Percentiles rank a stretch among this genome's conserved stretches.
Evolutionary conservation across 2,329 filamentous ascomycete genomes (phyloP).

Genomic region (Alternaria gaisen): DNA sequence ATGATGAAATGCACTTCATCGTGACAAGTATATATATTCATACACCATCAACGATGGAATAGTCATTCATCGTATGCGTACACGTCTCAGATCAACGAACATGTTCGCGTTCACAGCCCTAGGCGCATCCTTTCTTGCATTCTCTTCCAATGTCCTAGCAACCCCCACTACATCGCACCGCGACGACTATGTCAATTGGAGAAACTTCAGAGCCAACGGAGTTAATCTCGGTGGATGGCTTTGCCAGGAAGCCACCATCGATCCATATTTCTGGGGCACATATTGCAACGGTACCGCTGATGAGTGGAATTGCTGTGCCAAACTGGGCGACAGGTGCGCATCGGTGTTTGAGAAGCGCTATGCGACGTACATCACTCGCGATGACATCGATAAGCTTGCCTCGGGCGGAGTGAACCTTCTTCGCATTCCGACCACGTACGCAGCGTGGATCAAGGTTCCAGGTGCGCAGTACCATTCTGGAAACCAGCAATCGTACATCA

Average conservation of each 20-base stretch:
- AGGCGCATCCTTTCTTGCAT: background rate
- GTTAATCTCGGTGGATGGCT: conserved; percentile 49
- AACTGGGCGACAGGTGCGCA: conserved; percentile 40
- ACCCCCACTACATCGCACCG: background rate
- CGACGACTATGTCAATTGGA: conserved; percentile 21
- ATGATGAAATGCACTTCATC: too few relatives aligned
- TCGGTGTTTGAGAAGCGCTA: conserved; percentile 43
- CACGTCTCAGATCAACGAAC: background rate
- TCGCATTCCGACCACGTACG: conserved; percentile 50
- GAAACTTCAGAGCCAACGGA: conserved; percentile 25
- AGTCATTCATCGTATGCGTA: too few relatives aligned
- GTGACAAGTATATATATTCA: too few relatives aligned
- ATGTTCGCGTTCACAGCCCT: background rate
- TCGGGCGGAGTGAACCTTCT: conserved; percentile 44
- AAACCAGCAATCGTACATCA: conserved; percentile 41
- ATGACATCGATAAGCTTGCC: conserved; percentile 47
- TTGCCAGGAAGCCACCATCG: conserved; percentile 38
- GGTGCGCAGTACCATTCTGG: conserved; percentile 46
- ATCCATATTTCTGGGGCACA: conserved; percentile 38
- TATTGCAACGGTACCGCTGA: conserved; percentile 35
- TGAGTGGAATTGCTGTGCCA: conserved; percentile 48
- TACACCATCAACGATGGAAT: too few relatives aligned
- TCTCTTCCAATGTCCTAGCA: background rate
- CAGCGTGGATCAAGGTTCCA: conserved; percentile 50
- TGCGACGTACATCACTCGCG: conserved; percentile 39